phyloP scores from a whole-genome alignment of 1,284 basidiomycete species.

The Cryptococcus jaspeensis region DNA sequence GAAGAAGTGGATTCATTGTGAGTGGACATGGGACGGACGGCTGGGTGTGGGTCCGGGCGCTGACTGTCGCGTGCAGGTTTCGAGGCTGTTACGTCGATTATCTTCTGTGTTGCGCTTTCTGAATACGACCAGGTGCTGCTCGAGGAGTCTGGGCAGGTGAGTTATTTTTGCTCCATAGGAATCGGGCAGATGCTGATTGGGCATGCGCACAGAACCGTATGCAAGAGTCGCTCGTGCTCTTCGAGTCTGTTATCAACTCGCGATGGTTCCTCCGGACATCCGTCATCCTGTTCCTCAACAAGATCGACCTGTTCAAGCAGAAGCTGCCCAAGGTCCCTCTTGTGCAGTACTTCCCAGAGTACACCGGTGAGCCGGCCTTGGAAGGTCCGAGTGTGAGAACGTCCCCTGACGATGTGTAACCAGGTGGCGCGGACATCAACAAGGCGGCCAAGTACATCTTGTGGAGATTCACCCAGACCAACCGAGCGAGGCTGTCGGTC shows the following conservation, averaged over 20 bases:
- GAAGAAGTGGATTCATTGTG: conserved; percentile 91
- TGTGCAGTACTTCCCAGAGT: conserved; percentile 89
- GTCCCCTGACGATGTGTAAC: background rate
- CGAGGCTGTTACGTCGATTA: conserved; percentile 90
- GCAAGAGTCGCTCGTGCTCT: conserved; percentile 59
- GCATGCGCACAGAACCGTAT: conserved; percentile 73
- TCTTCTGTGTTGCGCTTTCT: conserved; percentile 89
- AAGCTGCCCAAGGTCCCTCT: conserved; percentile 86
- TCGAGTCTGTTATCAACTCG: conserved; percentile 95
- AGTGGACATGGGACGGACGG: conserved; percentile 15
- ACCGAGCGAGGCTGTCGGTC: conserved; percentile 79
- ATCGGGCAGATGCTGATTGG: background rate
- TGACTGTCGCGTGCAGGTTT: conserved; percentile 56
- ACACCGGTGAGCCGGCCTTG: conserved; percentile 58
- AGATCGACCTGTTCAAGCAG: conserved; percentile 92
- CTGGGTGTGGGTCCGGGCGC: background rate
- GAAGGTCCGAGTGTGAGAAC: background rate
- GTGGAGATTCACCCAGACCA: conserved; percentile 95
- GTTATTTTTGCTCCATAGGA: conserved; percentile 12
- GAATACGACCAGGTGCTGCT: conserved; percentile 90
- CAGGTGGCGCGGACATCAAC: conserved; percentile 86
- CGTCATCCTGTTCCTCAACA: conserved; percentile 73
- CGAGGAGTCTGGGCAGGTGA: conserved; percentile 62
- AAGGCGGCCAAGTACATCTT: conserved; percentile 98
- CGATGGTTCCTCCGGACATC: conserved; percentile 49